Conservation (phyloP, 129 eudicot genomes). For the Artemisia tridentata region DNA sequence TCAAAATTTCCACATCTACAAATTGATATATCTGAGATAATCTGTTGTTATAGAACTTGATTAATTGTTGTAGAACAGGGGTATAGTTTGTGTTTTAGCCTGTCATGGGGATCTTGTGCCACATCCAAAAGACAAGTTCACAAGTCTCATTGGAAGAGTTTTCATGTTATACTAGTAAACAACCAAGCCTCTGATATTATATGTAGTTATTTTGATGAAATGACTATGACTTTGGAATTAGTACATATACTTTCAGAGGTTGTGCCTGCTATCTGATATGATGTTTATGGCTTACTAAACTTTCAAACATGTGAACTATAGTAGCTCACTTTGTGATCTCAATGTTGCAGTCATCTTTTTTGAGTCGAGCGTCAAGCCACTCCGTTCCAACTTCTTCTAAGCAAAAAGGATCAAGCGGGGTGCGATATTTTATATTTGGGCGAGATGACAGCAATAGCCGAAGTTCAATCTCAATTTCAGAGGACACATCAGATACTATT, state of each 20-base stretch:
- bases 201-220: no score
- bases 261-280: not conserved
- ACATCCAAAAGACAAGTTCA: no score
- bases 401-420: conserved; percentile 48
- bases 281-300: not conserved
- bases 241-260: not conserved
- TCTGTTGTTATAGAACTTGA: no score
- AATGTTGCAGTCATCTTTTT: conserved; percentile 69
- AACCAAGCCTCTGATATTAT: no score
- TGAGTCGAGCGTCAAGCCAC: conserved; percentile 51
- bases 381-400: conserved; percentile 47
- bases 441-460: conserved; percentile 93
- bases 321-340: conserved; percentile 8
- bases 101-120: no score
- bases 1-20: no score
- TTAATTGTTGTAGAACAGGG: no score
- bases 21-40: no score
- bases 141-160: no score
- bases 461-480: conserved; percentile 57
- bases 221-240: no score
- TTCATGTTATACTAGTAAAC: no score
- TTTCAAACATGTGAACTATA: not conserved
- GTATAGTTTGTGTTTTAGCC: no score
- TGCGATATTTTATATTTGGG: conserved; percentile 67
- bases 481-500: conserved; percentile 49